Evolutionary conservation across 352 stramenopile genomes (phyloP).

Genomic region (Phytophthora pseudosyringae): DNA sequence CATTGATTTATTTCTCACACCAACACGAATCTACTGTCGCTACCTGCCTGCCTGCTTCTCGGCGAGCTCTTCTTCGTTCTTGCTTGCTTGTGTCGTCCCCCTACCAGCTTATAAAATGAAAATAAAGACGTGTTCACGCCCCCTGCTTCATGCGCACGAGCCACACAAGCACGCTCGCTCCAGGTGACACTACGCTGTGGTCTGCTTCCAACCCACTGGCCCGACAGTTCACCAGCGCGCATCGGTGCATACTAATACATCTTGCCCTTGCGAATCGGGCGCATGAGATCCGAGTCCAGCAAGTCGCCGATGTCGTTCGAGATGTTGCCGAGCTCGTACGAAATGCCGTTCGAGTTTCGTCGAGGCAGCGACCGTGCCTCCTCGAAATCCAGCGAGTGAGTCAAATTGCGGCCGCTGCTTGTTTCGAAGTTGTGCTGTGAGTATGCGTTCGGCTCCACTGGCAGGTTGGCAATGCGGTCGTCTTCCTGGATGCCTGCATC

Average conservation of each 20-base stretch:
- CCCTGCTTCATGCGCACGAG: slow-evolving; percentile 19
- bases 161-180: slow-evolving; percentile 16
- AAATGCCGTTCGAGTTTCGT: slow-evolving; percentile 47
- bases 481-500: slow-evolving; percentile 30
- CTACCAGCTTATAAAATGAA: slow-evolving; percentile 32
- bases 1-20: slow-evolving; percentile 29
- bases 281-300: slow-evolving; percentile 61
- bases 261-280: slow-evolving; percentile 67
- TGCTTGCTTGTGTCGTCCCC: slow-evolving; percentile 8
- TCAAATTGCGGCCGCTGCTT: slow-evolving; percentile 46
- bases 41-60: slow-evolving; percentile 1
- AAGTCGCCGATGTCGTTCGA: slow-evolving; percentile 63
- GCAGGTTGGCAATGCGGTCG: slow-evolving; percentile 40
- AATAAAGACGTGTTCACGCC: slow-evolving; percentile 17
- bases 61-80: background rate
- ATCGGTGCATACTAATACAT: slow-evolving; percentile 46
- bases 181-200: slow-evolving; percentile 7
- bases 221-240: slow-evolving; percentile 3
- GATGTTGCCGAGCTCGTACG: slow-evolving; percentile 42
- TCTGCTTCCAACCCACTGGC: slow-evolving; percentile 2
- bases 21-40: slow-evolving; percentile 31
- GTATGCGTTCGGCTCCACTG: slow-evolving; percentile 51
- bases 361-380: slow-evolving; percentile 32
- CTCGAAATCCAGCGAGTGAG: slow-evolving; percentile 47
- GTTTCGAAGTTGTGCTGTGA: slow-evolving; percentile 39